A percentile compares a stretch with the other conserved stretches of the same genome.
These are phyloP conservation scores for Ophiostoma tasmaniense DNA, from an alignment of 2,329 filamentous ascomycete genomes.

Conservation along the genomic window DNA sequence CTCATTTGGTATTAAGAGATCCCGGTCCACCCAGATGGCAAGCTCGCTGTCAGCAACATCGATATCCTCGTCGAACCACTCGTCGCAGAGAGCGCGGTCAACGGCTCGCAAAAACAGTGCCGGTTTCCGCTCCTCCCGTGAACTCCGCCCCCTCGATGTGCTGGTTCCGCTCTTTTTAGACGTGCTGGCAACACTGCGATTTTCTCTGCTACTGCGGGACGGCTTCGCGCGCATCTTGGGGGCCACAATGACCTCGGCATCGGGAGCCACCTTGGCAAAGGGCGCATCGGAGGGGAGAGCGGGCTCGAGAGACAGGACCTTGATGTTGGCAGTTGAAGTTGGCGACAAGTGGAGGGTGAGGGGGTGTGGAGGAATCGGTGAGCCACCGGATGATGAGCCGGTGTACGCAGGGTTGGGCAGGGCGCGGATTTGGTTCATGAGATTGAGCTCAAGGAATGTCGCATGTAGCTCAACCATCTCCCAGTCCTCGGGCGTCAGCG, in stretches of 20 bases:
- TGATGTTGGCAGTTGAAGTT: slow-evolving; percentile 89
- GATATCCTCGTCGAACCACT: slow-evolving; percentile 68
- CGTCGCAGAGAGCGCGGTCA: slow-evolving; percentile 57
- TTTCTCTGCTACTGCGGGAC: slow-evolving; percentile 59
- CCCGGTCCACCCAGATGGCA: slow-evolving; percentile 76
- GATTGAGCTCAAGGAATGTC: slow-evolving; percentile 87
- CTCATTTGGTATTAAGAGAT: slow-evolving; percentile 61
- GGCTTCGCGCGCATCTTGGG: slow-evolving; percentile 76
- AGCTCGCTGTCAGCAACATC: slow-evolving; percentile 40
- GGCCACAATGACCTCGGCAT: slow-evolving; percentile 94
- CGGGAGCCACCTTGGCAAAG: slow-evolving; percentile 87
- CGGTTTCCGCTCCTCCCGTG: slow-evolving; percentile 57
- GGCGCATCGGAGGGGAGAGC: slow-evolving; percentile 56
- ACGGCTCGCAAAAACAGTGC: slow-evolving; percentile 73
- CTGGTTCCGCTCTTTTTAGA: slow-evolving; percentile 74
- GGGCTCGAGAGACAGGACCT: slow-evolving; percentile 74
- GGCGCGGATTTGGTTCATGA: slow-evolving; percentile 85
- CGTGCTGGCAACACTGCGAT: slow-evolving; percentile 68
- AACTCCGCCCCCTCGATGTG: slow-evolving; percentile 42
- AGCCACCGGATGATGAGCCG: slow-evolving; percentile 39
- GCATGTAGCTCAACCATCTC: slow-evolving; percentile 98
- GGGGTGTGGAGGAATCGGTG: slow-evolving; percentile 52
- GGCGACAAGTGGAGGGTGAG: slow-evolving; percentile 89
- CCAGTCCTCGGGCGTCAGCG: slow-evolving; percentile 91
- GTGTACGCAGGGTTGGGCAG: slow-evolving; percentile 72